Percentiles rank a stretch among this genome's conserved stretches.
phyloP scores from a whole-genome alignment of 2,329 filamentous ascomycete genomes.

The Claviceps citrina region DNA sequence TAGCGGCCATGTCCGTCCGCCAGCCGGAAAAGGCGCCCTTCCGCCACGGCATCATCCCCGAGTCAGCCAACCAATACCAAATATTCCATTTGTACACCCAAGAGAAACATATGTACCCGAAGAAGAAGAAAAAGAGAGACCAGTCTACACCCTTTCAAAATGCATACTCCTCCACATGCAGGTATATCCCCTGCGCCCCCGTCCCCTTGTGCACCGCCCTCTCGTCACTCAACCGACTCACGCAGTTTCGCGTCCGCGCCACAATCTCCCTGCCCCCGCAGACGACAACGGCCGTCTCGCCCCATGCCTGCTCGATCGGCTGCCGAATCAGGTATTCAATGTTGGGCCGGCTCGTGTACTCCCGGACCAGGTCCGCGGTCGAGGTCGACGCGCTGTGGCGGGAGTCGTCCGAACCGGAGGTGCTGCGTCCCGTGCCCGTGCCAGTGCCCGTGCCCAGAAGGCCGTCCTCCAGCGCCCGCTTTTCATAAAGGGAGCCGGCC shows the following conservation, averaged over 20 bases:
- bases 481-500: not conserved
- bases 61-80: too few species aligned
- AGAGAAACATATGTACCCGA: too few species aligned
- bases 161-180: constrained; percentile 46
- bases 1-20: too few species aligned
- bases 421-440: not conserved
- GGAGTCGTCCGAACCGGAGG: not conserved
- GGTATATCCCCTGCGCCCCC: constrained; percentile 44
- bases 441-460: not conserved
- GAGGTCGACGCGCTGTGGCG: not conserved
- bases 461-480: not conserved
- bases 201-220: constrained; percentile 49
- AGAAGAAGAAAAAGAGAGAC: too few species aligned
- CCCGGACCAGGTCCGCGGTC: constrained; percentile 21
- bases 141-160: constrained; percentile 21
- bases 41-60: too few species aligned
- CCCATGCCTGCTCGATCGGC: constrained; percentile 41
- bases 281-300: constrained; percentile 45
- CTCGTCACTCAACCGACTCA: constrained; percentile 42
- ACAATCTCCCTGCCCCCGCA: constrained; percentile 43
- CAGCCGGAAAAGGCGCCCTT: too few species aligned
- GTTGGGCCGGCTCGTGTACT: constrained; percentile 33
- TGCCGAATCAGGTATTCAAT: constrained; percentile 34
- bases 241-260: constrained; percentile 36
- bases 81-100: too few species aligned